These are phyloP conservation scores for Amphirosellinia nigrospora DNA, from an alignment of 495 filamentous ascomycete genomes.

Conservation along the genomic window DNA sequence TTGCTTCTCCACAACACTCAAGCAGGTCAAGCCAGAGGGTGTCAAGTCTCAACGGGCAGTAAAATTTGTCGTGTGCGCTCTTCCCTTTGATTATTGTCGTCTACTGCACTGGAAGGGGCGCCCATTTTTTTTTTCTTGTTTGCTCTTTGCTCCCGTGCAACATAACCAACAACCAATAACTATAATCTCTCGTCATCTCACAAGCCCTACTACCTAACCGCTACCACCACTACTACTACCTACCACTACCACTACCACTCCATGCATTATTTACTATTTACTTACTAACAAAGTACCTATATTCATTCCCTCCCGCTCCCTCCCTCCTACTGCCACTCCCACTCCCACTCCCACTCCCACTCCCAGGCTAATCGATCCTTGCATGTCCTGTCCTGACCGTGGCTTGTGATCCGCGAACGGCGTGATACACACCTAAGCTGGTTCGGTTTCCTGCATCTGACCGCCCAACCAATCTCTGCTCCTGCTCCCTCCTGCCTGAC, in stretches of 20 bases:
- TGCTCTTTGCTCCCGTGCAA: slow-evolving; percentile 15
- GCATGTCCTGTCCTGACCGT: slow-evolving; percentile 20
- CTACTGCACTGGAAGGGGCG: slow-evolving; percentile 5
- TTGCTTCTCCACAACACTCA: slow-evolving; percentile 11
- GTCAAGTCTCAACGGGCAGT: background rate
- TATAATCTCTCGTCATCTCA: background rate
- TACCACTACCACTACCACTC: no score
- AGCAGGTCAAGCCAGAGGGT: slow-evolving; percentile 1
- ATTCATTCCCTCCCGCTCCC: background rate
- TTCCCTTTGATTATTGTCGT: background rate
- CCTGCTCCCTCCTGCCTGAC: slow-evolving; percentile 36
- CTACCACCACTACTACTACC: no score
- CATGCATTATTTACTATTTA: no score
- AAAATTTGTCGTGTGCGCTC: slow-evolving; percentile 10
- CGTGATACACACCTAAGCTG: slow-evolving; percentile 29
- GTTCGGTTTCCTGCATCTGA: slow-evolving; percentile 41
- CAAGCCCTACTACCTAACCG: no score
- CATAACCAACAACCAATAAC: no score
- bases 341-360: no score
- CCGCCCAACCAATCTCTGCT: slow-evolving; percentile 37
- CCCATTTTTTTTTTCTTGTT: background rate
- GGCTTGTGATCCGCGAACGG: slow-evolving; percentile 26
- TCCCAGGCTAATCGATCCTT: slow-evolving; percentile 22
- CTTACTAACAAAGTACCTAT: no score
- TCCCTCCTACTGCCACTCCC: no score